Conservation (phyloP, 306 rosid species). For the Corylus avellana region DNA sequence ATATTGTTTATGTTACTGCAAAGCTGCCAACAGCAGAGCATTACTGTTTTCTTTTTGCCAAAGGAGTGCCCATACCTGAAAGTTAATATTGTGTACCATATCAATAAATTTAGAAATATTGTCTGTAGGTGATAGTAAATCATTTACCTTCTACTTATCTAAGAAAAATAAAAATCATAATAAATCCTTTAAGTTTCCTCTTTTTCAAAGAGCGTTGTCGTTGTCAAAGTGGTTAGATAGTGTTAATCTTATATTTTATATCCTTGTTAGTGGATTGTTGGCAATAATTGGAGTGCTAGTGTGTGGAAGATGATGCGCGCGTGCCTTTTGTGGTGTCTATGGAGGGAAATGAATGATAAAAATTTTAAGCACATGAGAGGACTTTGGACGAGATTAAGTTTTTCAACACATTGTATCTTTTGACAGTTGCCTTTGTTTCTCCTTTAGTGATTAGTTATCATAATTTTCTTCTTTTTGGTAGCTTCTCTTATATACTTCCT, state of each 20-base stretch:
- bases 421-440: no score
- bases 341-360: no score
- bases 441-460: no score
- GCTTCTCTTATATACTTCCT: no score
- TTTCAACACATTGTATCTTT: no score
- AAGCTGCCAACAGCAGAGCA: background rate
- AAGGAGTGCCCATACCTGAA: conserved; percentile 6
- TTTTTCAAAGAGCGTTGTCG: background rate
- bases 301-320: no score
- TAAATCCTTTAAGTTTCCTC: background rate
- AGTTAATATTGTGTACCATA: background rate
- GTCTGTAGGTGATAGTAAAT: background rate
- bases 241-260: background rate
- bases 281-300: no score
- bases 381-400: no score
- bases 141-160: background rate
- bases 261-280: no score
- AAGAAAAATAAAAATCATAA: background rate
- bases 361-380: no score
- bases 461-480: no score
- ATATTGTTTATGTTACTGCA: background rate
- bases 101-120: background rate
- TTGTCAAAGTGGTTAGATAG: background rate
- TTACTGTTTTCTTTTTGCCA: conserved; percentile 14
- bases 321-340: no score